phyloP scores from a whole-genome alignment of 371 early-diverging fungal species.

The Syncephalastrum sp. region DNA sequence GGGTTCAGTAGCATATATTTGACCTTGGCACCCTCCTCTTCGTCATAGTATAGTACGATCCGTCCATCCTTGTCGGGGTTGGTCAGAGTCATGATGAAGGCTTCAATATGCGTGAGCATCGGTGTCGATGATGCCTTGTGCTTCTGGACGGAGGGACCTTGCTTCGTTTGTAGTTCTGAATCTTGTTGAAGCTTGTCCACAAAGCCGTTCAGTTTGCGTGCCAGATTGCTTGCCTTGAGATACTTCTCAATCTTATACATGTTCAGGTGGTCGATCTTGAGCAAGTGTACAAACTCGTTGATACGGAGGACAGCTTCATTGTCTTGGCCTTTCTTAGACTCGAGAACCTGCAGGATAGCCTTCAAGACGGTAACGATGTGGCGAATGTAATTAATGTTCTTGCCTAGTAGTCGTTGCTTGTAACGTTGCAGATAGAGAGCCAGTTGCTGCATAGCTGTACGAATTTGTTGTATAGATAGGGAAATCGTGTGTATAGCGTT shows the following conservation, averaged over 20 bases:
- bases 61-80: constrained; percentile 72
- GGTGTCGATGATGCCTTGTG: constrained; percentile 24
- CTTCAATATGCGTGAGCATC: constrained; percentile 51
- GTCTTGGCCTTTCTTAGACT: constrained; percentile 18
- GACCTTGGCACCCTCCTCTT: constrained; percentile 32
- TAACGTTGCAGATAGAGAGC: constrained; percentile 72
- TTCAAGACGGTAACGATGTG: constrained; percentile 59
- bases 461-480: constrained; percentile 46
- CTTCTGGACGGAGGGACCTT: constrained; percentile 3
- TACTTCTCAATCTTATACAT: constrained; percentile 79
- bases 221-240: constrained; percentile 69
- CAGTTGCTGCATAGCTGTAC: constrained; percentile 54
- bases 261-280: constrained; percentile 83
- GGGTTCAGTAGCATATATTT: constrained; percentile 87
- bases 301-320: constrained; percentile 47
- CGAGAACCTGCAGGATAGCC: constrained; percentile 29
- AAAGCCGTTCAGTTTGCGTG: constrained; percentile 69
- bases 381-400: constrained; percentile 76
- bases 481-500: constrained; percentile 58
- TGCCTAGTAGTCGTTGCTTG: constrained; percentile 65
- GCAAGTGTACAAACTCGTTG: constrained; percentile 71
- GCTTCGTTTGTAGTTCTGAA: constrained; percentile 25
- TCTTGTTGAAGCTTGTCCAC: constrained; percentile 46
- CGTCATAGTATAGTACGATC: constrained; percentile 47
- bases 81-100: constrained; percentile 60